Evolutionary conservation across 129 eudicot genomes (phyloP), one percentile per base, ranked within the genome.

Genomic region (Saussurea involucrata): DNA sequence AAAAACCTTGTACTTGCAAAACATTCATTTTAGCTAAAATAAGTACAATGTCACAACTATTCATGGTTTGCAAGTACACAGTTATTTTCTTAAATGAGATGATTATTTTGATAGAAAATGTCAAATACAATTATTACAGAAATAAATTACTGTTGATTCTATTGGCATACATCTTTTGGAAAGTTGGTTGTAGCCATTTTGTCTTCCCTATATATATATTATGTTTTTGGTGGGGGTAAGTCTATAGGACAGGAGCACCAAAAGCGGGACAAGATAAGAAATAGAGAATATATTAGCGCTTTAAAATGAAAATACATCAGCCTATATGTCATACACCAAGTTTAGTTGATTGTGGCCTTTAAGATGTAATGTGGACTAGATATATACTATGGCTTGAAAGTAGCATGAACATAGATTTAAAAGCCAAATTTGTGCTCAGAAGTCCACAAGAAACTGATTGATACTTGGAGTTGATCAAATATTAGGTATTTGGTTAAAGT

Each of bases 361-460:
- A 60, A 37, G 46, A n/a, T 78, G 69, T 69, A 57, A 58, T n/a
- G n/a, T n/a, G 57, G 69, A 77, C 76, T 78, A 33, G 24, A 61
- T 61, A 60, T 63, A 78, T 76, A 44, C 61, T 11, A 5, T 80
- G 75, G 25, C 27, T 60, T 22, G 65, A 73, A 73, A 73, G 75
- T 66, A 55, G 75, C 75, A 58, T 80, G 84, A 49, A 74, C 31
- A 57, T 49, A 79, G 58, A 67, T 68, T 32, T 37, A 9, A 64
- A 76, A 55, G 33, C 71, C 18, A 80, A 21, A 13, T 57, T 24
- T 36, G 84, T 29, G 76, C 66, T 20, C 80, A 74, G 74, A 80
- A 80, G 84, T 80, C 80, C 71, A 67, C 76, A 74, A 74, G 75
- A 80, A 65, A 74, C 71, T 58, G 84, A 80, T 74, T 36, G 80